phyloP scores from a whole-genome alignment of 2,329 filamentous ascomycete genomes.

The Cordyceps farinosa region DNA sequence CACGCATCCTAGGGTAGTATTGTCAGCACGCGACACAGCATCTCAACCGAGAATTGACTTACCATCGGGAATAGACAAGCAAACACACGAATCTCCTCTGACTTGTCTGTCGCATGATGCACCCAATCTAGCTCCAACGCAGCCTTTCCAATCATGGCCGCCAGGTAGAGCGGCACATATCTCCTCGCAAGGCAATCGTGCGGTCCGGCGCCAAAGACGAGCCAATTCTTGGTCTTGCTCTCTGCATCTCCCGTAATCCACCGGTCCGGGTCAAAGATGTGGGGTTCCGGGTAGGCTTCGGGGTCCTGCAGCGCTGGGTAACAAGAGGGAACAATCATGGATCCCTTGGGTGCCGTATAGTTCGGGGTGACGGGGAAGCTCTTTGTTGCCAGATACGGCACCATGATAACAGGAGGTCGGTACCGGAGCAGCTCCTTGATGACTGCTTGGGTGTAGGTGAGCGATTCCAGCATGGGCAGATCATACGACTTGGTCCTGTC shows the following conservation, averaged over 20 bases:
- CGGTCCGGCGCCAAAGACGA: conserved; percentile 49
- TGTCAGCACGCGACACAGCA: neutral
- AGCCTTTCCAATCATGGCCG: conserved; percentile 51
- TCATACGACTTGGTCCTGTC: conserved; percentile 39
- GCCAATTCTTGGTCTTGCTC: conserved; percentile 49
- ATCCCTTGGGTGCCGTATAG: conserved; percentile 48
- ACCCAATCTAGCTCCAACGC: conserved; percentile 47
- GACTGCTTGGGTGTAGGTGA: conserved; percentile 50
- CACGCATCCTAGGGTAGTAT: conserved; percentile 31
- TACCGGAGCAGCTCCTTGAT: conserved; percentile 52
- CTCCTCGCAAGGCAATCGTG: conserved; percentile 48
- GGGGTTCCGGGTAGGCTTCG: conserved; percentile 43
- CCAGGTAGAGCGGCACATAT: conserved; percentile 50
- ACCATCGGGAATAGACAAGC: conserved; percentile 48
- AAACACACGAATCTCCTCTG: conserved; percentile 50
- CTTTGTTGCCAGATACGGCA: conserved; percentile 48
- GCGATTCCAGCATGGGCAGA: conserved; percentile 44
- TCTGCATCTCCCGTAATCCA: conserved; percentile 51
- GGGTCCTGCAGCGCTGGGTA: conserved; percentile 51
- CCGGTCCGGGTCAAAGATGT: conserved; percentile 47
- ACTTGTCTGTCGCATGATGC: conserved; percentile 45
- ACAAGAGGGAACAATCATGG: conserved; percentile 49
- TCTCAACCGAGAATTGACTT: conserved; percentile 20
- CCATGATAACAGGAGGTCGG: conserved; percentile 51
- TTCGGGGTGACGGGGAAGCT: conserved; percentile 43